Percentiles rank a stretch among this genome's conserved stretches.
Conservation (phyloP, 2,329 filamentous ascomycete genomes). For the Rhynchosporium graminicola region DNA sequence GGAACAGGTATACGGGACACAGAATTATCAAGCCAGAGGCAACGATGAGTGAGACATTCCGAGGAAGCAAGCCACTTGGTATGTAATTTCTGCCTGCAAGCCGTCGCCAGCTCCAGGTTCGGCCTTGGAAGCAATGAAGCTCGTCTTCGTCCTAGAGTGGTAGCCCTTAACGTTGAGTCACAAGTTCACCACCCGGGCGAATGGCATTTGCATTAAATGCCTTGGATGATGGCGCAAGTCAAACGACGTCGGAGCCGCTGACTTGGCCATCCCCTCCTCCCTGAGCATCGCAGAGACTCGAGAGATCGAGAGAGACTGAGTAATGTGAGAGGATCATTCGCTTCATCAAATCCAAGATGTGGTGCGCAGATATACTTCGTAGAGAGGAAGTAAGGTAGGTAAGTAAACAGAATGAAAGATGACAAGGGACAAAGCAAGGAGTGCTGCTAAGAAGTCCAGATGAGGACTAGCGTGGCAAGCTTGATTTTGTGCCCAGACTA, state of each 20-base stretch:
- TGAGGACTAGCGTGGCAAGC: slow-evolving; percentile 3
- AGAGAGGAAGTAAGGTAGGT: not conserved
- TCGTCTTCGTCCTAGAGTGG: not conserved
- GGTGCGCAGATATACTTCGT: not conserved
- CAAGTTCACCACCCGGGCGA: not conserved
- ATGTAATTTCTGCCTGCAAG: not conserved
- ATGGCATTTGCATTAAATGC: not conserved
- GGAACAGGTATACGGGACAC: not conserved
- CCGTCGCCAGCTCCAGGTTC: not conserved
- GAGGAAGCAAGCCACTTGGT: slow-evolving; percentile 5
- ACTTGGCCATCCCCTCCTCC: no score
- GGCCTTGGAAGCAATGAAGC: not conserved
- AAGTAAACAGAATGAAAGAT: no score
- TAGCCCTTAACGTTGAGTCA: not conserved
- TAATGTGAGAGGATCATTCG: not conserved
- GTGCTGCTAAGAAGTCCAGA: not conserved
- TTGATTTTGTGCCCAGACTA: slow-evolving; percentile 5
- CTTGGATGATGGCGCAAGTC: slow-evolving; percentile 1
- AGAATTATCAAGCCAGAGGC: not conserved
- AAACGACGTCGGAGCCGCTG: not conserved
- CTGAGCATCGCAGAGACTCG: not conserved
- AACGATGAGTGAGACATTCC: not conserved
- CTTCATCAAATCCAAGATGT: slow-evolving; percentile 1
- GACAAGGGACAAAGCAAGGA: no score
- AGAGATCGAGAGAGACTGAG: no score